Evolutionary conservation across 768 basidiomycete genomes (phyloP).

Genomic region (Boletus pseudo-olivaceus): DNA sequence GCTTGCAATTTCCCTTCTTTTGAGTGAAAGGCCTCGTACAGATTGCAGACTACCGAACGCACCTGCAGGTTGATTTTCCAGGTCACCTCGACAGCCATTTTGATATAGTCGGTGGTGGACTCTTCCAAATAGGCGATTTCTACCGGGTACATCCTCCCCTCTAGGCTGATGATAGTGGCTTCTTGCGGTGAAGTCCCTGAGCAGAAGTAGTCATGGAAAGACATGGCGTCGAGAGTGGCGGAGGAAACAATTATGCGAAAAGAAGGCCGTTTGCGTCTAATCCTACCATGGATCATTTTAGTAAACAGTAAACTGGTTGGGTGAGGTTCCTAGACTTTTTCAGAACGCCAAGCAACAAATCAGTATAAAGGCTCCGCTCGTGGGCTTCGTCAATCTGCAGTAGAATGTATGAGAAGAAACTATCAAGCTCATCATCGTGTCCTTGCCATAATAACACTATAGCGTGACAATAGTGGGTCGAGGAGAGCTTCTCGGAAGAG

Average conservation of each 20-base stretch:
- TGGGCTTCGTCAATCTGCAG: constrained; percentile 94
- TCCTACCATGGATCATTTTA: constrained; percentile 45
- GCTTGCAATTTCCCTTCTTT: constrained; percentile 38
- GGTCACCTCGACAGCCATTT: constrained; percentile 75
- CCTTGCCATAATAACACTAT: constrained; percentile 92
- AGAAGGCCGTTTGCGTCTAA: constrained; percentile 85
- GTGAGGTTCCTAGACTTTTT: constrained; percentile 66
- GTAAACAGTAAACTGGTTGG: not conserved
- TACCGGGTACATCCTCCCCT: constrained; percentile 94
- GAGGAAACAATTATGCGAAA: constrained; percentile 92
- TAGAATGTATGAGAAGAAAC: not conserved
- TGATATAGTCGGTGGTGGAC: constrained; percentile 76
- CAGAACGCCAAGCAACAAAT: constrained; percentile 83
- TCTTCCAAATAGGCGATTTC: constrained; percentile 85
- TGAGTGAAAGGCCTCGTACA: not conserved
- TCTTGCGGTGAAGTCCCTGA: constrained; percentile 58
- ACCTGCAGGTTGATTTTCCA: constrained; percentile 84
- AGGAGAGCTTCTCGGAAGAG: constrained; percentile 91
- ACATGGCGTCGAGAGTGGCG: constrained; percentile 90
- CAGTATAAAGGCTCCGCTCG: constrained; percentile 94
- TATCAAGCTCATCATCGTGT: not conserved
- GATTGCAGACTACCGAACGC: constrained; percentile 7
- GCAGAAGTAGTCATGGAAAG: constrained; percentile 88
- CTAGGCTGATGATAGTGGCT: constrained; percentile 81
- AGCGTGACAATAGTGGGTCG: constrained; percentile 88